phyloP scores from a whole-genome alignment of 192 early-diverging fungal genomes.

The Obelidium mucronatum region DNA sequence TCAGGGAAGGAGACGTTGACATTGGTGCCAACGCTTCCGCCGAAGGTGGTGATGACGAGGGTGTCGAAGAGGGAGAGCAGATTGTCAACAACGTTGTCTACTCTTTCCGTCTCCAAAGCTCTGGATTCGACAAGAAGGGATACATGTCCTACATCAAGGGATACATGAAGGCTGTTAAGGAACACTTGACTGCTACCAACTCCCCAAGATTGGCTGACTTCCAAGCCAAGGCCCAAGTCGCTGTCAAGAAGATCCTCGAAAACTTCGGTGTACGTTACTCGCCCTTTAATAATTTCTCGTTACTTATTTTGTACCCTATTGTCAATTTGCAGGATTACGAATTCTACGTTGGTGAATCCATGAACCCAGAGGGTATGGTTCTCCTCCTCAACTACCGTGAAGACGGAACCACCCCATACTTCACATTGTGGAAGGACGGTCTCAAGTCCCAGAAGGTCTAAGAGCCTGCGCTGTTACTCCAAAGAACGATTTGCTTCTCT shows the following conservation, averaged over 20 bases:
- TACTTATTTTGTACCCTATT: not conserved
- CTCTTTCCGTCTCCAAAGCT: constrained; percentile 76
- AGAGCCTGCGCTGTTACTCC: not conserved
- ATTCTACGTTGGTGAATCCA: constrained; percentile 88
- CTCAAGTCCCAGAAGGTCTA: constrained; percentile 77
- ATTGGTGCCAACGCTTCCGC: constrained; percentile 94
- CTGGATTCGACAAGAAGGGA: constrained; percentile 90
- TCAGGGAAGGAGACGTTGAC: constrained; percentile 78
- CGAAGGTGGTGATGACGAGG: constrained; percentile 54
- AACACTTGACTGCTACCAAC: constrained; percentile 62
- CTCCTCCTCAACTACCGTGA: constrained; percentile 94
- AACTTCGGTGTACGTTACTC: constrained; percentile 82
- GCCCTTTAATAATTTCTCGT: not conserved
- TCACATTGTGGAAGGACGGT: constrained; percentile 91
- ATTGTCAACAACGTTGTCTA: constrained; percentile 89
- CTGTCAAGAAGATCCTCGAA: constrained; percentile 81
- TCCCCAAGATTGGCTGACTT: constrained; percentile 69
- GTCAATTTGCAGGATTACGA: constrained; percentile 71
- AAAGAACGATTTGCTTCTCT: not conserved
- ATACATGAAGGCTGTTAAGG: constrained; percentile 88
- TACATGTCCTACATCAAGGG: constrained; percentile 92
- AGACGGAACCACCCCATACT: constrained; percentile 91
- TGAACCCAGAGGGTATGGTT: constrained; percentile 89
- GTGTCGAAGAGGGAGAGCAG: constrained; percentile 63
- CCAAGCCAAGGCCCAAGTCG: constrained; percentile 63